A percentile compares a stretch with the other conserved stretches of the same genome.
Conservation (phyloP, 345 rosid genomes). For the Nephelium lappaceum region DNA sequence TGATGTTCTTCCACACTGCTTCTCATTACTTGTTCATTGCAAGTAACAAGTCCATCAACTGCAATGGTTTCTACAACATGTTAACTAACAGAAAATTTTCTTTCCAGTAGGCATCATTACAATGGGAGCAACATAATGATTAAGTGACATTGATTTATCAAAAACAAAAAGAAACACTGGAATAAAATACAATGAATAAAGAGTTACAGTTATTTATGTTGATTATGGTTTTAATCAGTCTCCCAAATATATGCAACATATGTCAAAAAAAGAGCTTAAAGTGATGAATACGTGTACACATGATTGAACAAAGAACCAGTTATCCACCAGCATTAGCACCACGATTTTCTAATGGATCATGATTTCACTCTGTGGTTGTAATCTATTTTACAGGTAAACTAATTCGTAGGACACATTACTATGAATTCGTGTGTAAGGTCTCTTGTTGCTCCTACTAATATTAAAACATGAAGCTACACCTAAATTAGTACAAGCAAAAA, state of each 20-base stretch:
- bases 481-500: background rate
- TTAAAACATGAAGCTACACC: background rate
- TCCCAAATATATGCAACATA: too few relatives aligned
- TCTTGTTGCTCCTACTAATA: background rate
- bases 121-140: background rate
- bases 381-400: too few relatives aligned
- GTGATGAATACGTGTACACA: background rate
- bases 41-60: slow-evolving; percentile 81
- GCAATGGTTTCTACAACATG: slow-evolving; percentile 29
- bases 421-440: background rate
- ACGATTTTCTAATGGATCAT: too few relatives aligned
- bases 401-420: background rate
- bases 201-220: too few relatives aligned
- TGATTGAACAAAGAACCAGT: background rate
- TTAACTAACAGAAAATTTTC: slow-evolving; percentile 20
- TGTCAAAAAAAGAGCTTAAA: background rate
- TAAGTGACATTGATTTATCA: background rate
- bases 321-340: background rate
- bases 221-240: too few relatives aligned
- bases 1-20: slow-evolving; percentile 46
- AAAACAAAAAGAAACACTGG: background rate
- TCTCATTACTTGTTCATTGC: slow-evolving; percentile 69
- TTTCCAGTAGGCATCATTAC: background rate
- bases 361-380: background rate
- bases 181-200: background rate